Base-by-base conservation (phyloP, 2,329 filamentous ascomycete genomes). In the Penicillium hesseltinei region DNA sequence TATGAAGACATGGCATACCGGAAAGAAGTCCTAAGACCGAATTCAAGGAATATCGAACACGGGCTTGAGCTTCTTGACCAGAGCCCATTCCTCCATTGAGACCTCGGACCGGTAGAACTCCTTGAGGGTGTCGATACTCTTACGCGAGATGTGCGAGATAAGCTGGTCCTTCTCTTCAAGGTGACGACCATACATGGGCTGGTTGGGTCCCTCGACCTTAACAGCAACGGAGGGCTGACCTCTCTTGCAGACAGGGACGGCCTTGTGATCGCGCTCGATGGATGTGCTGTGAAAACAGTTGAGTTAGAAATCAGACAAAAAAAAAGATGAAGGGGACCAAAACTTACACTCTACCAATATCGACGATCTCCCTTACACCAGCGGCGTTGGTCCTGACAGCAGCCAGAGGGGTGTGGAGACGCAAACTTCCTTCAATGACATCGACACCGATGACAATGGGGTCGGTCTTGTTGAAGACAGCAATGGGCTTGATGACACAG, bases 261-360 rank as follows among this genome's bases (percentile, higher is more conserved):
- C 87, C 81, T 99, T 99, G 84, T 99, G 94, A 66, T 99, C 95
- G 73, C 95, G 88, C 77, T 99, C 93, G 71, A 99, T 99, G 2
- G 89, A 92, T 55, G 90, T 90, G n/a, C 92, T 96, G 70, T 57
- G 11, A 23, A 33, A 33, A 29, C 33, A 5, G 11, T 43, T 33
- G 48, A 6, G 52, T 54, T 50, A 58, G 57, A 58, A 61, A 71
- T 66, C 46, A 51, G 49, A 36, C 11, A 13, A 2, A 33, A 8
- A 36, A 47, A 21, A 44, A 31, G 15, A 36, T 29, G 29, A 17
- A 17, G 13, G 38, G 31, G 25, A 11, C 7, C 21, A 39, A 47
- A 61, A 87, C 90, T 82, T 87, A 95, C 90, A 99, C 94, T 90
- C 94, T 88, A 59, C 94, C 94, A 40, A 99, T 76, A 42, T 82